These are phyloP conservation scores for Straminergon stramineum DNA, from an alignment of 225 moss, liverwort and hornwort species.

Conservation along the genomic window DNA sequence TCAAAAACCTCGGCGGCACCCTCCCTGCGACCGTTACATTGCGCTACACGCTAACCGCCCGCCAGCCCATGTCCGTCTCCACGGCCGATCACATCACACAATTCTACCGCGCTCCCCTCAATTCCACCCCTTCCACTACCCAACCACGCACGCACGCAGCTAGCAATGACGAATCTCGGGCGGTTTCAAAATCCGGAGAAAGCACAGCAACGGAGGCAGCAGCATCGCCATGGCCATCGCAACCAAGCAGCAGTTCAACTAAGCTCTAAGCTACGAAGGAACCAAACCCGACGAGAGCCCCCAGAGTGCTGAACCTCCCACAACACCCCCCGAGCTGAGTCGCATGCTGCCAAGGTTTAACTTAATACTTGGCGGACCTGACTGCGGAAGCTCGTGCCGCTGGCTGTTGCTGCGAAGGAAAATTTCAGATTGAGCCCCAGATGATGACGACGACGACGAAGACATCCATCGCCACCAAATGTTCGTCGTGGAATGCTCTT, in stretches of 20 bases:
- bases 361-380: not conserved
- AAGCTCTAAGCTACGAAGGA: not conserved
- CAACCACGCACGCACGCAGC: not conserved
- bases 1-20: not conserved
- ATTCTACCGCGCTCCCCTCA: not conserved
- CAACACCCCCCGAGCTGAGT: not conserved
- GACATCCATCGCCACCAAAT: not conserved
- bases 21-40: slow-evolving; percentile 16
- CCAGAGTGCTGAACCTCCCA: too few species aligned
- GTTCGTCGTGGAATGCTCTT: not conserved
- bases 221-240: slow-evolving; percentile 18
- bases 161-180: slow-evolving; percentile 14
- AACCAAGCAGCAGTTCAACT: not conserved
- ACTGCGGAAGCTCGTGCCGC: not conserved
- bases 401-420: not conserved
- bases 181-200: slow-evolving; percentile 25
- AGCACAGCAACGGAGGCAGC: not conserved
- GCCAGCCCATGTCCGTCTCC: not conserved
- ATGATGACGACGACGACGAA: not conserved
- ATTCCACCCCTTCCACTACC: not conserved
- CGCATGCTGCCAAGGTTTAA: not conserved
- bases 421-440: not conserved
- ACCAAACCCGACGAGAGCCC: not conserved
- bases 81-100: not conserved
- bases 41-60: not conserved